A percentile compares a stretch with the other conserved stretches of the same genome.
These are phyloP conservation scores for Hyphopichia khmerensis DNA, from an alignment of 1,139 yeast genomes.

Conservation along the genomic window DNA sequence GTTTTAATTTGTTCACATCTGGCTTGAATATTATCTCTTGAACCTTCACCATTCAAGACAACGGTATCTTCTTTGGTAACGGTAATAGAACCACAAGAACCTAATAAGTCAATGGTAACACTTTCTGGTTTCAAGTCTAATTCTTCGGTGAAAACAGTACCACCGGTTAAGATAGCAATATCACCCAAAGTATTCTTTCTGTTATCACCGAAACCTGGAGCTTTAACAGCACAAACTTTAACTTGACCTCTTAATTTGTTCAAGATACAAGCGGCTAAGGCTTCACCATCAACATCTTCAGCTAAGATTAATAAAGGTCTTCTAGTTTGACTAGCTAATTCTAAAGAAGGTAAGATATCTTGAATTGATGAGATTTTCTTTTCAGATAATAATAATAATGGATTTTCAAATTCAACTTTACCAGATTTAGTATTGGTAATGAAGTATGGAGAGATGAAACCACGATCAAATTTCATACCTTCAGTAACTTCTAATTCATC, in stretches of 20 bases:
- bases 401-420: conserved; percentile 97
- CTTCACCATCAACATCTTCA: conserved; percentile 98
- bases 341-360: conserved; percentile 92
- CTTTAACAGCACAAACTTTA: conserved; percentile 97
- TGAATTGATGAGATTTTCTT: conserved; percentile 92
- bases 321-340: conserved; percentile 90
- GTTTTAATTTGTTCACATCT: conserved; percentile 97
- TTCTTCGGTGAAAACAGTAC: conserved; percentile 98
- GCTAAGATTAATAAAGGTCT: conserved; percentile 95
- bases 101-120: conserved; percentile 88
- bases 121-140: conserved; percentile 96
- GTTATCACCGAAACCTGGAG: conserved; percentile 99
- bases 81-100: conserved; percentile 90
- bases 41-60: conserved; percentile 92
- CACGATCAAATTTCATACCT: conserved; percentile 99
- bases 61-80: conserved; percentile 98
- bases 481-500: conserved; percentile 98
- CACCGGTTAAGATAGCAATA: conserved; percentile 94
- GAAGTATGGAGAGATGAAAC: conserved; percentile 96
- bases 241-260: conserved; percentile 99
- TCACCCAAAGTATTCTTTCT: conserved; percentile 98
- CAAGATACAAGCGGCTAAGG: conserved; percentile 97
- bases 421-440: conserved; percentile 96
- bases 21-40: conserved; percentile 80
- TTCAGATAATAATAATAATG: conserved; percentile 84